phyloP scores from a whole-genome alignment of 179 eudicot species.

The Spinacia oleracea region DNA sequence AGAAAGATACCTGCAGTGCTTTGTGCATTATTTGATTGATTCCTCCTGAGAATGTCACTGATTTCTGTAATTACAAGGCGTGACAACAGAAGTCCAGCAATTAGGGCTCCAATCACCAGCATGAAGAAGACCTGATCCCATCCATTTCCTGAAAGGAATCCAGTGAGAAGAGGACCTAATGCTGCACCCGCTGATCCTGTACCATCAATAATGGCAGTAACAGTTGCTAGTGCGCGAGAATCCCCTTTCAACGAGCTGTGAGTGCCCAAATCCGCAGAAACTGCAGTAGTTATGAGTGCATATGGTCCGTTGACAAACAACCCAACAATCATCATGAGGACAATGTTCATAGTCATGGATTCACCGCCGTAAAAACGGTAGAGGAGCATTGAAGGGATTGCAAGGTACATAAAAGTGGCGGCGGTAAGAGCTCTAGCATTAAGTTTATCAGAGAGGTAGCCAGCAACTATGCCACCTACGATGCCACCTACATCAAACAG shows the following conservation, averaged over 20 bases:
- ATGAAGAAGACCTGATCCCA: conserved; percentile 84
- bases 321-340: conserved; percentile 90
- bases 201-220: conserved; percentile 96
- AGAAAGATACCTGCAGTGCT: conserved; percentile 46
- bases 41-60: conserved; percentile 40
- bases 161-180: conserved; percentile 87
- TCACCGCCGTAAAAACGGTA: conserved; percentile 67
- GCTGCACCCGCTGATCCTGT: conserved; percentile 98
- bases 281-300: conserved; percentile 98
- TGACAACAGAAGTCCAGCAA: conserved; percentile 80
- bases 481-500: conserved; percentile 91
- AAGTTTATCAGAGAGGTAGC: conserved; percentile 85
- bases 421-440: conserved; percentile 91
- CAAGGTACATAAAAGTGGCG: conserved; percentile 79
- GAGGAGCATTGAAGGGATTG: conserved; percentile 82
- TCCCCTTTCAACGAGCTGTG: conserved; percentile 86
- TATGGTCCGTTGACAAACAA: conserved; percentile 89
- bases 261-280: conserved; percentile 95
- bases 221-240: conserved; percentile 94
- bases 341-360: conserved; percentile 63
- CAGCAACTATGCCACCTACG: conserved; percentile 93
- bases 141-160: conserved; percentile 71
- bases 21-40: conserved; percentile 24
- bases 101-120: conserved; percentile 69
- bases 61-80: conserved; percentile 65